These are phyloP conservation scores for Lonicera japonica DNA, from an alignment of 129 eudicot species.

Conservation along the genomic window DNA sequence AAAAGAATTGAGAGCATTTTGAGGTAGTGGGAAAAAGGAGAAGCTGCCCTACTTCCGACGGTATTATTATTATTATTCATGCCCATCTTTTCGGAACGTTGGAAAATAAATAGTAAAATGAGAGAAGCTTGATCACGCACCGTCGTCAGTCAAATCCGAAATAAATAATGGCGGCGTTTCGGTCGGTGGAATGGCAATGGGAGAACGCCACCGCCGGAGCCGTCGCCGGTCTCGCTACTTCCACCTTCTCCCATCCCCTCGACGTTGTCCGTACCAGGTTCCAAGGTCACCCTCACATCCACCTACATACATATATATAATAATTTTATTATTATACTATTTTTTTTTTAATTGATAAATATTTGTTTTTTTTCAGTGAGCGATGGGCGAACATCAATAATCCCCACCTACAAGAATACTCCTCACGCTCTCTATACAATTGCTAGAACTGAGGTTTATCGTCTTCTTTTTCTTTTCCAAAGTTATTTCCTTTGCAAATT, in stretches of 20 bases:
- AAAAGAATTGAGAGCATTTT: too few species aligned
- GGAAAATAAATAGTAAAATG: too few species aligned
- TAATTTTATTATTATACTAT: too few species aligned
- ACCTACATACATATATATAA: not conserved
- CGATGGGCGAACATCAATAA: constrained; percentile 69
- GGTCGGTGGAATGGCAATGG: constrained; percentile 65
- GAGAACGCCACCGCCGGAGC: constrained; percentile 93
- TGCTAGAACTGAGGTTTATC: constrained; percentile 75
- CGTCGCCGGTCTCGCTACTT: constrained; percentile 89
- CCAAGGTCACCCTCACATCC: constrained; percentile 40
- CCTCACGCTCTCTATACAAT: constrained; percentile 91
- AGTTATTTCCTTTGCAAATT: not conserved
- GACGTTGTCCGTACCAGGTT: constrained; percentile 98
- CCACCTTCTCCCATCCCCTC: constrained; percentile 81
- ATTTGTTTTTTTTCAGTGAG: constrained; percentile 44
- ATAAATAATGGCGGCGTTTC: too few species aligned
- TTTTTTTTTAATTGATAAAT: too few species aligned
- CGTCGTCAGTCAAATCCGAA: too few species aligned
- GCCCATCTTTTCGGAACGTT: too few species aligned
- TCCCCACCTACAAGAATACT: constrained; percentile 73
- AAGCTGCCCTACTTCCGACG: too few species aligned
- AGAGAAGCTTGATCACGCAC: too few species aligned
- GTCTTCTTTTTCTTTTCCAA: not conserved
- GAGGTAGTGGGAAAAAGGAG: too few species aligned
- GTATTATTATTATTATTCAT: too few species aligned